Evolutionary conservation across 495 filamentous ascomycete genomes (phyloP).

Genomic region (Penicillium angulare): DNA sequence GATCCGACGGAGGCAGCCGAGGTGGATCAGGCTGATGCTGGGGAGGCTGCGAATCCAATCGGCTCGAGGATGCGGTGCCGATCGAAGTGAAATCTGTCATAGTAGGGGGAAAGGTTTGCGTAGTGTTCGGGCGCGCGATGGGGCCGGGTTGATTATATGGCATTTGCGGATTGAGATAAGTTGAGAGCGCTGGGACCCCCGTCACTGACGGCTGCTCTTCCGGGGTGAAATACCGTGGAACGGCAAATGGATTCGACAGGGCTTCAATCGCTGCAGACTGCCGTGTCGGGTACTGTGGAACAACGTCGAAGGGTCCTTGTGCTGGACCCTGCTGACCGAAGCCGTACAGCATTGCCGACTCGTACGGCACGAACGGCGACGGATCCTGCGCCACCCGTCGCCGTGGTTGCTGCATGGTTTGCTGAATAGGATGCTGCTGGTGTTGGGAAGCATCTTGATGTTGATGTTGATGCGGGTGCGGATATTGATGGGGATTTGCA

Average conservation of each 20-base stretch:
- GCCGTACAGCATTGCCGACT: conserved; percentile 75
- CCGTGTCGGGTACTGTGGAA: conserved; percentile 74
- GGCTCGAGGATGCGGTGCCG: conserved; percentile 26
- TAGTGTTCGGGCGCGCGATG: conserved; percentile 47
- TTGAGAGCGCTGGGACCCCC: conserved; percentile 52
- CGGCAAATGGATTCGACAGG: conserved; percentile 65
- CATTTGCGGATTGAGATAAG: conserved; percentile 52
- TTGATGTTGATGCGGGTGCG: conserved; percentile 13
- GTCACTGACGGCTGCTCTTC: conserved; percentile 67
- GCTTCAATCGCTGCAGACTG: conserved; percentile 80
- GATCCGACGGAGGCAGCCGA: conserved; percentile 24
- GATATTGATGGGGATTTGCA: conserved; percentile 10
- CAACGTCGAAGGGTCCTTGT: conserved; percentile 71
- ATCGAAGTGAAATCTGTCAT: conserved; percentile 54
- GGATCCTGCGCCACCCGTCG: conserved; percentile 3
- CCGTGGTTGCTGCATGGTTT: conserved; percentile 16
- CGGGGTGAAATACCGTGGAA: conserved; percentile 74
- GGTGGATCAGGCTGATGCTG: conserved; percentile 25
- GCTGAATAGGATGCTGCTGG: conserved; percentile 6
- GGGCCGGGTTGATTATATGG: conserved; percentile 56
- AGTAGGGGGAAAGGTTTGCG: conserved; percentile 51
- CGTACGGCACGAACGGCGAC: conserved; percentile 51
- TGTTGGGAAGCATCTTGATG: not conserved
- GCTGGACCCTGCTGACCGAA: conserved; percentile 66
- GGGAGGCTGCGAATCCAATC: conserved; percentile 29